Conservation (phyloP, 2,329 filamentous ascomycete genomes). For the Alternaria sp. region DNA sequence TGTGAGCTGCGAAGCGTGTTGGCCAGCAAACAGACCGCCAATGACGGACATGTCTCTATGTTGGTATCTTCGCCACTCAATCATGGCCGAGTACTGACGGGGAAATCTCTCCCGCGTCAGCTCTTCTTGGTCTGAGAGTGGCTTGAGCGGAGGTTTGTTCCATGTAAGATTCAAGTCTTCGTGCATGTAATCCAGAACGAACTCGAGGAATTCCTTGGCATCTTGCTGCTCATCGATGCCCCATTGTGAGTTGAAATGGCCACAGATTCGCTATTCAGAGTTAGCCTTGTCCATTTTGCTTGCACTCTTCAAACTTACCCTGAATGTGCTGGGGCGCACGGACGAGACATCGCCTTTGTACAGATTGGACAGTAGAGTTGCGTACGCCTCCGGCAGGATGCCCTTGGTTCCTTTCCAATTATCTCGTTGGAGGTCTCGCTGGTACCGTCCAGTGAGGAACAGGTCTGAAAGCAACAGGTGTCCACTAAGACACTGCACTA, state of each 20-base stretch:
- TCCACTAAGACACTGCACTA: conserved; percentile 81
- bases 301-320: conserved; percentile 40
- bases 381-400: conserved; percentile 68
- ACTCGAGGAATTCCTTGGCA: conserved; percentile 86
- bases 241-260: conserved; percentile 70
- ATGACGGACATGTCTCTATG: conserved; percentile 77
- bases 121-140: conserved; percentile 68
- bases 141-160: conserved; percentile 65
- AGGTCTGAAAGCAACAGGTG: conserved; percentile 69
- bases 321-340: conserved; percentile 58
- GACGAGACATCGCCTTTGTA: conserved; percentile 66
- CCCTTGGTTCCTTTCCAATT: conserved; percentile 73
- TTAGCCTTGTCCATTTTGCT: conserved; percentile 27
- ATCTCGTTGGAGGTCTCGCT: conserved; percentile 64
- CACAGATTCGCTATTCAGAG: conserved; percentile 63
- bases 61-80: conserved; percentile 77
- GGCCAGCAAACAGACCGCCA: conserved; percentile 79
- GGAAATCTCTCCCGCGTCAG: conserved; percentile 67
- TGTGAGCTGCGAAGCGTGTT: conserved; percentile 68
- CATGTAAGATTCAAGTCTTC: conserved; percentile 82
- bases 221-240: conserved; percentile 84
- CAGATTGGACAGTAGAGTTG: conserved; percentile 67
- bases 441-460: conserved; percentile 72
- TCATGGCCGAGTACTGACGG: conserved; percentile 70
- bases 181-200: conserved; percentile 80